Percentiles rank a stretch among this genome's conserved stretches.
Conservation (phyloP, 495 filamentous ascomycete genomes). For the Apodospora peruviana region DNA sequence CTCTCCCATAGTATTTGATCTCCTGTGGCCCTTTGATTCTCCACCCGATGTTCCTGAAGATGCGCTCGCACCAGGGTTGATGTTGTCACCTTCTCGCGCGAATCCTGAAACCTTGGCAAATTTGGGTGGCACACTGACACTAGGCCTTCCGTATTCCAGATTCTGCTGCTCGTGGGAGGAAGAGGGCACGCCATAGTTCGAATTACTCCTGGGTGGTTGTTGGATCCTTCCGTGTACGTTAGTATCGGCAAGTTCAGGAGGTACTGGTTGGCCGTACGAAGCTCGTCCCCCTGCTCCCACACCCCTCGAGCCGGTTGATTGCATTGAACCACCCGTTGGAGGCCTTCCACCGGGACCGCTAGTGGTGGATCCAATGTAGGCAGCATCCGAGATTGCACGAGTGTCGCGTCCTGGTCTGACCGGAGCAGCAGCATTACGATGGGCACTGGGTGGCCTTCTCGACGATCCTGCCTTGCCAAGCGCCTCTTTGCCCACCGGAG, state of each 20-base stretch:
- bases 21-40: slow-evolving; percentile 71
- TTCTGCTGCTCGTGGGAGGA: slow-evolving; percentile 52
- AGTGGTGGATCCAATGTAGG: slow-evolving; percentile 35
- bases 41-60: slow-evolving; percentile 1
- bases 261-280: slow-evolving; percentile 84
- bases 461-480: slow-evolving; percentile 36
- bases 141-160: slow-evolving; percentile 54
- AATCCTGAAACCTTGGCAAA: slow-evolving; percentile 47
- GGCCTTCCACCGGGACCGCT: slow-evolving; percentile 56
- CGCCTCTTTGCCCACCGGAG: slow-evolving; percentile 36
- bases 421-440: slow-evolving; percentile 39
- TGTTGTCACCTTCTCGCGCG: slow-evolving; percentile 10
- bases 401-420: slow-evolving; percentile 49
- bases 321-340: slow-evolving; percentile 76
- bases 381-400: slow-evolving; percentile 43
- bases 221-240: slow-evolving; percentile 88
- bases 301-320: slow-evolving; percentile 54
- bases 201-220: slow-evolving; percentile 68
- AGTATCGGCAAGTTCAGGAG: slow-evolving; percentile 80
- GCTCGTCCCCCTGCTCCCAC: slow-evolving; percentile 63
- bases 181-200: slow-evolving; percentile 67
- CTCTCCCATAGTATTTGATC: slow-evolving; percentile 83
- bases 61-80: background rate
- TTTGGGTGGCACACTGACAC: slow-evolving; percentile 47
- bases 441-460: slow-evolving; percentile 42